A percentile compares a stretch with the other conserved stretches of the same genome.
phyloP scores from a whole-genome alignment of 805 yeast species.

The Wickerhamomyces xylosicus region DNA sequence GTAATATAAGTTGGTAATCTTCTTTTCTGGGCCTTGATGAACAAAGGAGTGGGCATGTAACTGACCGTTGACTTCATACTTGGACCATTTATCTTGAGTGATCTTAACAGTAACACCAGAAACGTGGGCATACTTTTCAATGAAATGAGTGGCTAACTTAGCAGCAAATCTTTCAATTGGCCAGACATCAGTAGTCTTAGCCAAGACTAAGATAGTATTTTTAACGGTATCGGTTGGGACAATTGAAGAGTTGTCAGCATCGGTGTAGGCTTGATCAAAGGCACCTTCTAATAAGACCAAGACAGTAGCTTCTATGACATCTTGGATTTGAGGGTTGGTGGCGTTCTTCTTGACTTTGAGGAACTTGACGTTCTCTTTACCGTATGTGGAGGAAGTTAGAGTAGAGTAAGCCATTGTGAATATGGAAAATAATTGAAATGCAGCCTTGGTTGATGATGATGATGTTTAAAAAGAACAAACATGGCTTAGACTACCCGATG shows the following conservation, averaged over 20 bases:
- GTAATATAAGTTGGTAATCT: slow-evolving; percentile 46
- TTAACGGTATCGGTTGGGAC: slow-evolving; percentile 94
- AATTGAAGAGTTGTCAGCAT: slow-evolving; percentile 81
- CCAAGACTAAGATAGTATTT: slow-evolving; percentile 77
- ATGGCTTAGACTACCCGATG: no score
- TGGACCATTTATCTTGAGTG: slow-evolving; percentile 71
- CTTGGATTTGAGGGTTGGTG: slow-evolving; percentile 61
- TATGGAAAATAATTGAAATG: no score
- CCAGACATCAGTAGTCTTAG: slow-evolving; percentile 76
- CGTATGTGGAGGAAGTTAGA: slow-evolving; percentile 55
- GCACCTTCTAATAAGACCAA: slow-evolving; percentile 66
- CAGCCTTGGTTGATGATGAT: no score
- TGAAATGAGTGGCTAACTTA: slow-evolving; percentile 72
- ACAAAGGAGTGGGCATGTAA: slow-evolving; percentile 76
- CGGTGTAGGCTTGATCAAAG: slow-evolving; percentile 72
- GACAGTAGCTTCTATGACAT: slow-evolving; percentile 80
- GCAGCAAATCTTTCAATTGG: slow-evolving; percentile 90
- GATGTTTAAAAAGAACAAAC: no score
- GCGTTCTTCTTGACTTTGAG: slow-evolving; percentile 80
- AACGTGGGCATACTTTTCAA: slow-evolving; percentile 67
- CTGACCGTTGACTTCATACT: slow-evolving; percentile 64
- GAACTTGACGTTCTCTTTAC: slow-evolving; percentile 89
- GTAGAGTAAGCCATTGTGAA: slow-evolving; percentile 15
- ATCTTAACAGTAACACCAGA: slow-evolving; percentile 59
- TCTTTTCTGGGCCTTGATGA: slow-evolving; percentile 77